These are phyloP conservation scores for Gossypium longicalyx DNA, from an alignment of 345 rosid species.

Conservation along the genomic window DNA sequence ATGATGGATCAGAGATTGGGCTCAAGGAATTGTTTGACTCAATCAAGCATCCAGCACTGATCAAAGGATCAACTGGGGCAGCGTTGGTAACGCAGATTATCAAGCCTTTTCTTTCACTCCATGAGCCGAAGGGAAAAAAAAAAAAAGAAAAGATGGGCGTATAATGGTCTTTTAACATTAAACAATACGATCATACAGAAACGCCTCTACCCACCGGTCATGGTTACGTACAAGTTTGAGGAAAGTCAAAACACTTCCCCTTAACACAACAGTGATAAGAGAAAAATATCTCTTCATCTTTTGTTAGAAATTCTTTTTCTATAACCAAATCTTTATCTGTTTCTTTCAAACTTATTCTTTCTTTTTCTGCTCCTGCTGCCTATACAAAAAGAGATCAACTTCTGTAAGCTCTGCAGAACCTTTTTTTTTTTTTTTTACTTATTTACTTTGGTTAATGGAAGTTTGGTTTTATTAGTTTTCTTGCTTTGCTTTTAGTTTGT, in stretches of 20 bases:
- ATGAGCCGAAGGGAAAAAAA: too few relatives aligned
- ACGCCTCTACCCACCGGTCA: slow-evolving; percentile 35
- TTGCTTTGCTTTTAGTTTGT: not conserved
- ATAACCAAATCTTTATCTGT: not conserved
- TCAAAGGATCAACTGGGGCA: too few relatives aligned
- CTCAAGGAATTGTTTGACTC: too few relatives aligned
- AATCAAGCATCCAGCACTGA: too few relatives aligned
- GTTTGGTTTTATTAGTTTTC: not conserved
- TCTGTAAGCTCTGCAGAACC: slow-evolving; percentile 1
- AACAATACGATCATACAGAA: not conserved
- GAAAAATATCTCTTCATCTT: not conserved
- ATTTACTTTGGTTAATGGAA: not conserved
- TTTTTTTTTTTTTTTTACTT: not conserved
- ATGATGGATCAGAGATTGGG: too few relatives aligned
- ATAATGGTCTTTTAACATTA: slow-evolving; percentile 6
- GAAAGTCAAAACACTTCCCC: slow-evolving; percentile 18
- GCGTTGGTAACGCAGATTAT: too few relatives aligned
- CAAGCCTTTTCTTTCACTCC: too few relatives aligned
- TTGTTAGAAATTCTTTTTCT: not conserved
- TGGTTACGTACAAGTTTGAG: too few relatives aligned
- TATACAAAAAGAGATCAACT: slow-evolving; percentile 1
- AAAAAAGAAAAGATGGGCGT: not conserved
- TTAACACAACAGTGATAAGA: too few relatives aligned
- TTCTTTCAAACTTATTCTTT: not conserved
- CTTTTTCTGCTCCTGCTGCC: not conserved